These are phyloP conservation scores for Calvatia gigantea DNA, from an alignment of 768 basidiomycete species.

Conservation along the genomic window DNA sequence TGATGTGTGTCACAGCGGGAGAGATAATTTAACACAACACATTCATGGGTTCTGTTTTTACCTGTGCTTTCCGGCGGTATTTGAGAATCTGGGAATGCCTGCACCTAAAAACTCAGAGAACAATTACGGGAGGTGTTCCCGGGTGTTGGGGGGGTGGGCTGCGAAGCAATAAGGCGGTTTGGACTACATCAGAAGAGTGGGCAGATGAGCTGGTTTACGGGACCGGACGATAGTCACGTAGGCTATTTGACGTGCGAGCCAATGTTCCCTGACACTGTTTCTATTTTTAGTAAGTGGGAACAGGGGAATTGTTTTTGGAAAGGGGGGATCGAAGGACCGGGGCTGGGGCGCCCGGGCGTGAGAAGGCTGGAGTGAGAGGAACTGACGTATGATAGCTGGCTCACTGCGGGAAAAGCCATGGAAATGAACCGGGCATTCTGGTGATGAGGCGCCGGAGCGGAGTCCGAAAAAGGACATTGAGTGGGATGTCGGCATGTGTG, in stretches of 20 bases:
- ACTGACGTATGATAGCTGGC: constrained; percentile 10
- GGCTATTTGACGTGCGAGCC: constrained; percentile 9
- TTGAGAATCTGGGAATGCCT: not conserved
- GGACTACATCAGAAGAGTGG: not conserved
- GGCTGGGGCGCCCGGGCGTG: constrained; percentile 10
- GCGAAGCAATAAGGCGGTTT: not conserved
- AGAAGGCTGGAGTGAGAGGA: constrained; percentile 10
- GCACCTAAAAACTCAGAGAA: not conserved
- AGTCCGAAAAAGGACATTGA: constrained; percentile 12
- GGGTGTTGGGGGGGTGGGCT: not conserved
- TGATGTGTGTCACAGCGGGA: not conserved
- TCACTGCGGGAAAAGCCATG: constrained; percentile 8
- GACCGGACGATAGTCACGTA: not conserved
- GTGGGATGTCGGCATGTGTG: constrained; percentile 11
- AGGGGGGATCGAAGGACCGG: constrained; percentile 5
- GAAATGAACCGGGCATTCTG: constrained; percentile 12
- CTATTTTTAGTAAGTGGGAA: constrained; percentile 2
- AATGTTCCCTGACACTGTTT: not conserved
- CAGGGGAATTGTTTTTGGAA: not conserved
- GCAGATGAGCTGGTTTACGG: not conserved
- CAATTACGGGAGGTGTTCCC: not conserved
- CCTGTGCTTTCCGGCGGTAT: not conserved
- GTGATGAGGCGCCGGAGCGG: constrained; percentile 12
- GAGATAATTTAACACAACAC: not conserved
- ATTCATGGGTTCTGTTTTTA: not conserved